Percentiles rank a stretch among this genome's conserved stretches.
These are phyloP conservation scores for Mastigamoeba balamuthi DNA, from an alignment of 78 protist species.

Conservation along the genomic window DNA sequence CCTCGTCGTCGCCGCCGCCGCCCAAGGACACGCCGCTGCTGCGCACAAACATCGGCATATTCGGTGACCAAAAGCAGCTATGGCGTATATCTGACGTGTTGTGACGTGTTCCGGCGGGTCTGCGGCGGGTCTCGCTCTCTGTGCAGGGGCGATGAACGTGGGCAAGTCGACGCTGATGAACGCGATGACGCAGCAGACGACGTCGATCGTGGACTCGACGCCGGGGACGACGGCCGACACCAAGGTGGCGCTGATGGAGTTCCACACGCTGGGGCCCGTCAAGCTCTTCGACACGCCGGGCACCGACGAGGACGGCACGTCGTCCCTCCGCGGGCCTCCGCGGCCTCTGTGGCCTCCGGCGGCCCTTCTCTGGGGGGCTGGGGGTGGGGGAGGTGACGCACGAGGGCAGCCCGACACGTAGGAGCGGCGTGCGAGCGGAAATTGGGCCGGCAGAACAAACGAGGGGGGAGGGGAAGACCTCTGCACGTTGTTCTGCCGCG, in stretches of 20 bases:
- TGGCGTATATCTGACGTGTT: no score
- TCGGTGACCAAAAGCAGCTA: no score
- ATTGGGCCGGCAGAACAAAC: no score
- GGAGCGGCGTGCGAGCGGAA: no score
- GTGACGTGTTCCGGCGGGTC: background rate
- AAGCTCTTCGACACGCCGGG: constrained; percentile 25
- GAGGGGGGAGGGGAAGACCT: no score
- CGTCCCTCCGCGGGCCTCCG: background rate
- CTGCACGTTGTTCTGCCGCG: no score
- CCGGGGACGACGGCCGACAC: constrained; percentile 19
- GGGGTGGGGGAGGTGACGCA: no score
- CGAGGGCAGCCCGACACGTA: no score
- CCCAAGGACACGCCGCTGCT: background rate
- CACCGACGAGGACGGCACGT: background rate
- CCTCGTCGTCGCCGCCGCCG: no score
- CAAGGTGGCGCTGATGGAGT: constrained; percentile 6
- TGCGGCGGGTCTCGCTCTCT: background rate
- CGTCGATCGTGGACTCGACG: background rate
- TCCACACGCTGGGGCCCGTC: constrained; percentile 12
- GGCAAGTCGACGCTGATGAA: constrained; percentile 12
- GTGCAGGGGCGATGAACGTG: constrained; percentile 5
- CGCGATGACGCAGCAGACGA: background rate
- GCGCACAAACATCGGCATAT: constrained; percentile 6
- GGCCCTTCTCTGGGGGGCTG: no score
- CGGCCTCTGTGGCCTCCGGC: background rate